Base-by-base conservation (phyloP, 306 rosid species). In the Cicer chorassanicum region DNA sequence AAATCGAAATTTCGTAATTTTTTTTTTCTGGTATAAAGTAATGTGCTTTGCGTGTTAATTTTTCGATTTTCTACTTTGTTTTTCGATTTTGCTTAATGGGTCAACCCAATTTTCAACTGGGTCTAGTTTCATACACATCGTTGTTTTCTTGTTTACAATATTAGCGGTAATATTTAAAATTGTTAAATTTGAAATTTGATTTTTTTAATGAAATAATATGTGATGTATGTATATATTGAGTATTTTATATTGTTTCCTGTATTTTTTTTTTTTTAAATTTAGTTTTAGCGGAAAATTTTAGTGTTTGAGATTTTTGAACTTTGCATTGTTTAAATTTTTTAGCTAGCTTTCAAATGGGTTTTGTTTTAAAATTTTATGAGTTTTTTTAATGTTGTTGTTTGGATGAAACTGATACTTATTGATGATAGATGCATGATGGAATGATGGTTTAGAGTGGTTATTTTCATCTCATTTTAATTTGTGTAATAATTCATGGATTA, bases 41-140 rank as follows among this genome's bases (percentile, higher is more conserved):
- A 54, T 61, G 83, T 70, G 82, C 76, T 82, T 76, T 71, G 73
- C 39, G 12, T 72, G 82, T 51, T 19, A 73, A 41, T 6, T 73
- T 14, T 8, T 65, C 7, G 64, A 16, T 40, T 68, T 41, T 19
- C 12, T 1, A 5, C 44, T 72, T 39, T 7, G 3, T 5, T 39
- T 72, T 56, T 64, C 15, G 16, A 18, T 69, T 54, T 76, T 77
- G 6, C 50, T 45, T 65, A 7, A 10, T 73, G 81, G 78, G 65
- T 76, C 8, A 16, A 18, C 65, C 1, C 10, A 53, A 75, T 4
- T 68, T 57, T 24, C 55, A 2, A 38, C 54, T 29, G 78, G 70
- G 54, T 63, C 65, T 43, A 5, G 50, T 48, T 68, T 55, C 9
- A 2, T 11, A 1, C 50, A 59, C 46, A 46, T 62, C 43, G 54